A percentile compares a stretch with the other conserved stretches of the same genome.
phyloP scores from a whole-genome alignment of 140 eudicot species.

The Senecio squalidus region DNA sequence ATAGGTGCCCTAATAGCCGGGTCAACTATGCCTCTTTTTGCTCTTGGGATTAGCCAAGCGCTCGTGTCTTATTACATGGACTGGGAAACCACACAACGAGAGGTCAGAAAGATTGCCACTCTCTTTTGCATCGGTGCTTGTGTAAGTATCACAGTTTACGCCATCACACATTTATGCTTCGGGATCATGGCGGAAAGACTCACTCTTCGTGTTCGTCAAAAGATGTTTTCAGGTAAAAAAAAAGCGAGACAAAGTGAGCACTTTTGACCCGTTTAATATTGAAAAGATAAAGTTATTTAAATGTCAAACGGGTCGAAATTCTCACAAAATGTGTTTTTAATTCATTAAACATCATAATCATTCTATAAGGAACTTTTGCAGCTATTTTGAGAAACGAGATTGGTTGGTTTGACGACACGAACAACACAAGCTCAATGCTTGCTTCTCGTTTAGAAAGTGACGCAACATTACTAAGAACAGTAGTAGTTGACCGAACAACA shows the following conservation, averaged over 20 bases:
- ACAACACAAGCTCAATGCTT: conserved; percentile 90
- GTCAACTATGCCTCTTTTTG: conserved; percentile 96
- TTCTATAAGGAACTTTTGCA: conserved; percentile 24
- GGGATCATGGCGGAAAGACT: conserved; percentile 99
- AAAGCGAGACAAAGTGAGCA: background rate
- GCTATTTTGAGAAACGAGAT: conserved; percentile 94
- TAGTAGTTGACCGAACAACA: conserved; percentile 84
- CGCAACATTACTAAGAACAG: conserved; percentile 77
- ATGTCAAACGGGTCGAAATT: background rate
- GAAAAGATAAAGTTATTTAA: background rate
- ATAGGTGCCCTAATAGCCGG: conserved; percentile 79
- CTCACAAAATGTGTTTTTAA: background rate
- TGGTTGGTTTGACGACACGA: conserved; percentile 88
- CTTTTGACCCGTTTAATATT: background rate
- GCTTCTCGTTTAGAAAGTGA: conserved; percentile 98
- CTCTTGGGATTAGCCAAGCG: conserved; percentile 97
- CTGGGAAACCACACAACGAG: conserved; percentile 83
- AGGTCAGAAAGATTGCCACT: conserved; percentile 72
- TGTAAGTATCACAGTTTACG: conserved; percentile 60
- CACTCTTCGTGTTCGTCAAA: conserved; percentile 94
- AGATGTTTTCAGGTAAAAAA: conserved; percentile 84
- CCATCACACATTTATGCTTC: conserved; percentile 64
- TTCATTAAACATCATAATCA: background rate
- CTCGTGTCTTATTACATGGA: conserved; percentile 97
- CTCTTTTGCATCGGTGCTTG: conserved; percentile 87